These are phyloP conservation scores for Penicillium sp. DNA, from an alignment of 2,329 filamentous ascomycete genomes.

Conservation along the genomic window DNA sequence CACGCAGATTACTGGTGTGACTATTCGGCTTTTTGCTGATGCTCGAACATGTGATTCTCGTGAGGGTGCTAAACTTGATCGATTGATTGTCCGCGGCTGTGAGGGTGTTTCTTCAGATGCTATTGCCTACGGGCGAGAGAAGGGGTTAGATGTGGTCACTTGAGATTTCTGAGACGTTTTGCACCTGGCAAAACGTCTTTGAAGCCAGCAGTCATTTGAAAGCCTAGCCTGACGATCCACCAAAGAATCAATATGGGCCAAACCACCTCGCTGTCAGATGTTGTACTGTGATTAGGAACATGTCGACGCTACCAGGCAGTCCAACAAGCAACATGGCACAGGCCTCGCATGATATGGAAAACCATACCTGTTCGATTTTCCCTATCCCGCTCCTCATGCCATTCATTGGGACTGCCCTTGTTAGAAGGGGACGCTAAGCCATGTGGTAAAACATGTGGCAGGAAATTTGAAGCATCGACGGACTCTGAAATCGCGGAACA, in stretches of 20 bases:
- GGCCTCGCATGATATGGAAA: neutral
- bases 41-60: constrained; percentile 11
- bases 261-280: neutral
- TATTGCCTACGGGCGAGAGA: constrained; percentile 34
- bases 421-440: neutral
- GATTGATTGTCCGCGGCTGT: constrained; percentile 31
- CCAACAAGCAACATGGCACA: neutral
- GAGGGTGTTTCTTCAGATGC: constrained; percentile 38
- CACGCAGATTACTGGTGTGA: constrained; percentile 38
- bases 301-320: neutral
- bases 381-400: neutral
- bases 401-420: too few species aligned
- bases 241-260: neutral
- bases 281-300: neutral
- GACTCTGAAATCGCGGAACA: neutral
- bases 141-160: constrained; percentile 31
- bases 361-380: neutral
- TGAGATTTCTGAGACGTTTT: constrained; percentile 3
- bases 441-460: neutral
- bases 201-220: neutral
- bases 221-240: neutral
- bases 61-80: constrained; percentile 23
- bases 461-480: neutral
- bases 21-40: constrained; percentile 38
- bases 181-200: too few species aligned